phyloP scores from a whole-genome alignment of 2,329 filamentous ascomycete genomes.

The Aspergillus bombycis region DNA sequence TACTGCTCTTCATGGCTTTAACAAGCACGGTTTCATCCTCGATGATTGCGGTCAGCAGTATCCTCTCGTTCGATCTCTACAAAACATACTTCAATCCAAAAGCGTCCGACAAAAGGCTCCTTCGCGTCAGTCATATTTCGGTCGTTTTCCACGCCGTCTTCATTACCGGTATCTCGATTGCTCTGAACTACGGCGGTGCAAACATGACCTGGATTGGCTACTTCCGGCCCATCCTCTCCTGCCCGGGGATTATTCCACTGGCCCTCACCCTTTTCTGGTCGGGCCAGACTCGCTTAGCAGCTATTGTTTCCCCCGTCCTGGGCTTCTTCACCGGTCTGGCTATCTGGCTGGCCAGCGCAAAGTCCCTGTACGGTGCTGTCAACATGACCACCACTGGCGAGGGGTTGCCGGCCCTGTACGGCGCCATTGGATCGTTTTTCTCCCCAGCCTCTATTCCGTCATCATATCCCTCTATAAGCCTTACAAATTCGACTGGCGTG shows the following conservation, averaged over 20 bases:
- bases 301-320: slow-evolving; percentile 41
- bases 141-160: slow-evolving; percentile 54
- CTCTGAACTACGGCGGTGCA: slow-evolving; percentile 53
- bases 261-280: slow-evolving; percentile 51
- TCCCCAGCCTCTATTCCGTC: slow-evolving; percentile 52
- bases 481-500: slow-evolving; percentile 47
- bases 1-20: slow-evolving; percentile 57
- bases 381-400: slow-evolving; percentile 46
- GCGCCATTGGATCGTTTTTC: slow-evolving; percentile 50
- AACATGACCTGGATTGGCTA: slow-evolving; percentile 54
- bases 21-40: slow-evolving; percentile 55
- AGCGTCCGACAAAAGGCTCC: slow-evolving; percentile 46
- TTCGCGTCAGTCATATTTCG: slow-evolving; percentile 51
- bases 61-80: slow-evolving; percentile 56
- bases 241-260: slow-evolving; percentile 51
- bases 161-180: slow-evolving; percentile 53
- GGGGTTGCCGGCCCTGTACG: slow-evolving; percentile 49
- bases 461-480: slow-evolving; percentile 48
- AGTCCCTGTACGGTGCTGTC: slow-evolving; percentile 44
- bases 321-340: slow-evolving; percentile 49
- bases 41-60: slow-evolving; percentile 56
- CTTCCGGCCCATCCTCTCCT: slow-evolving; percentile 46
- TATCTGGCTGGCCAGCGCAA: slow-evolving; percentile 49
- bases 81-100: slow-evolving; percentile 54
- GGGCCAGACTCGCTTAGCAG: slow-evolving; percentile 49